Base-by-base conservation (phyloP, 257 asterid genomes). In the Solanum raphanifolium region DNA sequence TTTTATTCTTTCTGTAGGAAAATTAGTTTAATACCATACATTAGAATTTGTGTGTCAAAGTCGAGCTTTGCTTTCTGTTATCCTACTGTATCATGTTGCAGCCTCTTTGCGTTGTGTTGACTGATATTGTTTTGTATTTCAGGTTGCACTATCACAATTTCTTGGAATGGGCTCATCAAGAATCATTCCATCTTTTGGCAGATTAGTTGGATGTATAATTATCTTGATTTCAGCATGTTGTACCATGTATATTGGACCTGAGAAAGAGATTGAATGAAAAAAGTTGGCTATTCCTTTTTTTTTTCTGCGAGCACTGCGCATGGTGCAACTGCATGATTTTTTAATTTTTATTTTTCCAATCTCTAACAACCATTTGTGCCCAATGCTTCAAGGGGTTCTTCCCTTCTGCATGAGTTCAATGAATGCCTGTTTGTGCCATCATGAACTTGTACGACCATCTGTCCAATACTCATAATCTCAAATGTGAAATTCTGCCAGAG, bases 231-330 rank as follows among this genome's bases (percentile, higher is more conserved):
- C 93, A 36, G 89, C 91, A 27, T 88, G 85, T 82, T 88, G 87
- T 73, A 91, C 93, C 13, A 29, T 87, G 87, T 91, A 87, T 83
- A 65, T 73, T 25, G 93, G 92, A 87, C 92, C 91, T 71, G 91
- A 87, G 79, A 91, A 88, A 88, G 90, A 90, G 87, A 86, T 86
- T 83, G 92, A 88, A 87, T 87, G 89, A 90, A 41, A 68, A 48
- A 82, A 46, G 41, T 82, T 31, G 18, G 7, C 29, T 20, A 31
- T 46, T 48, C 86, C 31, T 79, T 27, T 43, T 27, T 31, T 75
- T 41, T 43, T 43, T 43, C 3, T 43, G 62, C 9, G 5, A 13
- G 84, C 36, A 27, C 16, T 2, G 4, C 1, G 25, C 21, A 43
- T 81, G 69, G 83, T 41, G 7, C 25, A 78, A 15, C 31, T 78